A percentile compares a stretch with the other conserved stretches of the same genome.
Conservation (phyloP, 1,284 basidiomycete genomes). For the Rhodofomes roseus region DNA sequence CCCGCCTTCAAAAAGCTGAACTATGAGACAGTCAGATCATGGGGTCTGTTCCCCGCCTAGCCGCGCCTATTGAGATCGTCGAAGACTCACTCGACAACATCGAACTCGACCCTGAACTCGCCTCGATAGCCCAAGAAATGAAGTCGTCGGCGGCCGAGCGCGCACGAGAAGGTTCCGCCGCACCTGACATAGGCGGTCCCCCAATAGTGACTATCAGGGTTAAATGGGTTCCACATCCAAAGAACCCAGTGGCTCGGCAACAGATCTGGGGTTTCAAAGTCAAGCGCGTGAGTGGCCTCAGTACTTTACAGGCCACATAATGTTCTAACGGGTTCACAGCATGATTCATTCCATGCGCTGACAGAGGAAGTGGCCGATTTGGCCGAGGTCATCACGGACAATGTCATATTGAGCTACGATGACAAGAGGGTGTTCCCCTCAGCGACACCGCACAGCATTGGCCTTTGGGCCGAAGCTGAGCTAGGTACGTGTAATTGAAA, state of each 20-base stretch:
- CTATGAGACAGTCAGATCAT: slow-evolving; percentile 40
- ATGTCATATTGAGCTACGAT: slow-evolving; percentile 55
- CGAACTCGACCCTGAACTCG: slow-evolving; percentile 58
- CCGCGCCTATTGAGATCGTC: slow-evolving; percentile 33
- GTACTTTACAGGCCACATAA: background rate
- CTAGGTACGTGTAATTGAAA: slow-evolving; percentile 44
- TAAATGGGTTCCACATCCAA: slow-evolving; percentile 62
- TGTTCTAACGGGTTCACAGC: slow-evolving; percentile 33
- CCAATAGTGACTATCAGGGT: slow-evolving; percentile 50
- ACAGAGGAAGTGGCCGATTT: slow-evolving; percentile 64
- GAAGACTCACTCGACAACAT: slow-evolving; percentile 51
- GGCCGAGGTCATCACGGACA: slow-evolving; percentile 42
- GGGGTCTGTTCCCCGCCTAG: slow-evolving; percentile 36
- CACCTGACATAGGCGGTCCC: slow-evolving; percentile 26
- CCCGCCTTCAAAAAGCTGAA: background rate
- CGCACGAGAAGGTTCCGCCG: slow-evolving; percentile 17
- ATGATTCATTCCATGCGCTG: slow-evolving; percentile 55
- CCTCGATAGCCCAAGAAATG: slow-evolving; percentile 43
- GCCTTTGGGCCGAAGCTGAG: slow-evolving; percentile 62
- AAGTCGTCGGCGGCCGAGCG: slow-evolving; percentile 19
- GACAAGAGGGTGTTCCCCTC: slow-evolving; percentile 62
- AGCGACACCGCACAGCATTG: slow-evolving; percentile 59
- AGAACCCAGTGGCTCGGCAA: slow-evolving; percentile 35
- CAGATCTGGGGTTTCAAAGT: slow-evolving; percentile 50
- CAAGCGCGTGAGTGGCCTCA: slow-evolving; percentile 43